Evolutionary conservation across 345 rosid species (phyloP), one percentile per base, ranked within the genome.

Genomic region (Pugionium dolabratum): DNA sequence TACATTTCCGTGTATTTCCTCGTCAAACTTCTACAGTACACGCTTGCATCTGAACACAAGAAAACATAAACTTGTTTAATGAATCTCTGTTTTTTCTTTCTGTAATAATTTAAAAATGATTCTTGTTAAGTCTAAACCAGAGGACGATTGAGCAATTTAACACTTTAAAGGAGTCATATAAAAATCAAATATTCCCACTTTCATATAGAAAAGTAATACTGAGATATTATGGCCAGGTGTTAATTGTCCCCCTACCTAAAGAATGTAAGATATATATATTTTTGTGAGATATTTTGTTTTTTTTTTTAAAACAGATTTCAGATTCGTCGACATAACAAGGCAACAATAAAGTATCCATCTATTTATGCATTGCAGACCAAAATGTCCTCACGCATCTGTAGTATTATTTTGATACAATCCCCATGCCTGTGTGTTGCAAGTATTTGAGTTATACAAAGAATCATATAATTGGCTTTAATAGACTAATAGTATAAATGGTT

Each of bases 11-110:
- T 30, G 28, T 57, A 25, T 29, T 46, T 32, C 42, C 5, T 61
- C 48, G 74, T 70, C 68, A 62, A 54, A 46, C 30, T 47, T 62
- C 59, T 4, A 64, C 46, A 42, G 32, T 31, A 44, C 69, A 62
- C 63, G 57, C 51, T 70, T 5, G 33, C 69, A 46, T 59, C 75
- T 70, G 74, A 54, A 26, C 51, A 68, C 29, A 41, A 3, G 40
- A 49, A 57, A 6, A 58, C 39, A 67, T 31, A 66, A 45, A 58
- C 2, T 29, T 35, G 6, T 37, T 53, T 52, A 45, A 3, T 43
- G 18, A 54, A 54, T 63, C 69, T 62, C 26, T 18, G 8, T 46
- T 37, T 30, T 26, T 9, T 35, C 4, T 70, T 18, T 18, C 18
- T 18, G 55, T 52, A 33, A 51, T 50, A 34, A 28, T 51, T 4